Evolutionary conservation across 2,329 filamentous ascomycete species (phyloP).

Genomic region (Knufia fluminis): DNA sequence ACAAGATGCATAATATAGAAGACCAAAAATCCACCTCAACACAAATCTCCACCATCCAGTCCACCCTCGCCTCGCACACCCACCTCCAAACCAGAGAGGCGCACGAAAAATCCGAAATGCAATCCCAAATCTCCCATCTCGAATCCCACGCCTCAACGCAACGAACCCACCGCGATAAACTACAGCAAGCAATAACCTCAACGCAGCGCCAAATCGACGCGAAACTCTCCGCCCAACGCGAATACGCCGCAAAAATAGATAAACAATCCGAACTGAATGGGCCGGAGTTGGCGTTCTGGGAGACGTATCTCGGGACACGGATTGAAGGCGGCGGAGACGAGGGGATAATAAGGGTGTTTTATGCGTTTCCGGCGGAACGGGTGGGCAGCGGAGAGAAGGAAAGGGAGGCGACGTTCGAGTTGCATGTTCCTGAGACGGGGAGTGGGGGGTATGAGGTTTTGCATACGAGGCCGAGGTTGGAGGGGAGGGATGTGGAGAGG

Average conservation of each 20-base stretch:
- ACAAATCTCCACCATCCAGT: slow-evolving; percentile 58
- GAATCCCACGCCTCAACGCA: slow-evolving; percentile 48
- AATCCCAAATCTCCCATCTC: slow-evolving; percentile 49
- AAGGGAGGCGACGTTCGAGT: slow-evolving; percentile 85
- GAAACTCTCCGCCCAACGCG: slow-evolving; percentile 37
- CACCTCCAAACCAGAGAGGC: slow-evolving; percentile 19
- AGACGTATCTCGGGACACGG: slow-evolving; percentile 74
- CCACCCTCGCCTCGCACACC: slow-evolving; percentile 23
- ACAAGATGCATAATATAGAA: slow-evolving; percentile 48
- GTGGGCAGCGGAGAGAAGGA: slow-evolving; percentile 39
- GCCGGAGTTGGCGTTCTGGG: slow-evolving; percentile 93
- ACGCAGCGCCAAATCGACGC: slow-evolving; percentile 39
- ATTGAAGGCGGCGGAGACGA: slow-evolving; percentile 82
- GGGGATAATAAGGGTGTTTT: slow-evolving; percentile 83
- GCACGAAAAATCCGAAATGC: slow-evolving; percentile 54
- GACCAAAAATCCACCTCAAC: slow-evolving; percentile 60
- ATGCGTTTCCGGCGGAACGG: slow-evolving; percentile 73
- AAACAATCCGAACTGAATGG: slow-evolving; percentile 80
- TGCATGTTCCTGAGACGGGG: slow-evolving; percentile 54
- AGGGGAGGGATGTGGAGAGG: slow-evolving; percentile 44
- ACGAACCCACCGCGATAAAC: slow-evolving; percentile 44
- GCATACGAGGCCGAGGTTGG: slow-evolving; percentile 62
- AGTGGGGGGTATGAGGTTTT: slow-evolving; percentile 76
- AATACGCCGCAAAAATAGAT: slow-evolving; percentile 61
- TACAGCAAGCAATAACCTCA: slow-evolving; percentile 47